phyloP scores from a whole-genome alignment of 2,329 filamentous ascomycete species.

The Neoarthrinium moseri region DNA sequence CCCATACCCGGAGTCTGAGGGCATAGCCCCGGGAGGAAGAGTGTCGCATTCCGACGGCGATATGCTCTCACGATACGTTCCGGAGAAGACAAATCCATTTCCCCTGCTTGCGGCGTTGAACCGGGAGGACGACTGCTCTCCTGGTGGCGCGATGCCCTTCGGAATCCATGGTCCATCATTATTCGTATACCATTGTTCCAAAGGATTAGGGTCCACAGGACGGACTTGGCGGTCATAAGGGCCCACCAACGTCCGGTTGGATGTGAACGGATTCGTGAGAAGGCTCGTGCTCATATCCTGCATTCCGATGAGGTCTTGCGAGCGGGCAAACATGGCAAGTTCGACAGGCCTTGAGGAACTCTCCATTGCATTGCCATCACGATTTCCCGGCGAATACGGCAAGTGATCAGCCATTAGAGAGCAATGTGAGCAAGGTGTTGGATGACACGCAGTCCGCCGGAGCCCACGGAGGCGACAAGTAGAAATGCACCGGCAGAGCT shows the following conservation, averaged over 20 bases:
- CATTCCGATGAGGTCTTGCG: slow-evolving; percentile 2
- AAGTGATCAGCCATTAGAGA: slow-evolving; percentile 1
- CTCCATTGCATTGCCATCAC: not conserved
- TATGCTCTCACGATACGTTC: slow-evolving; percentile 28
- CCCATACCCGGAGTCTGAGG: slow-evolving; percentile 48
- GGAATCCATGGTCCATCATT: slow-evolving; percentile 45
- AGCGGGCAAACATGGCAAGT: not conserved
- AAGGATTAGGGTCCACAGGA: slow-evolving; percentile 11
- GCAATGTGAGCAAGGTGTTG: not conserved
- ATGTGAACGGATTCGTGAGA: not conserved
- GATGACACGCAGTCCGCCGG: no score
- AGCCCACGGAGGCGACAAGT: no score
- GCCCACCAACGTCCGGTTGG: not conserved
- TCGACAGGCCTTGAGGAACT: not conserved
- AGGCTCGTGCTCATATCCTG: not conserved
- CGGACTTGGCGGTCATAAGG: not conserved
- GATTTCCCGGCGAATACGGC: not conserved
- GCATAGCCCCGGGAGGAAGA: slow-evolving; percentile 24
- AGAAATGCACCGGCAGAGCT: not conserved
- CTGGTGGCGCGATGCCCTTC: slow-evolving; percentile 27
- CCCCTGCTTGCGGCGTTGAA: slow-evolving; percentile 18
- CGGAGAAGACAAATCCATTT: slow-evolving; percentile 26
- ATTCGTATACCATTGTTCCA: slow-evolving; percentile 34
- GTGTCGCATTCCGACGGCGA: slow-evolving; percentile 40
- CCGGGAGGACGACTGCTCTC: slow-evolving; percentile 23